Evolutionary conservation across 2,329 filamentous ascomycete genomes (phyloP).

Genomic region (Rhinocladiella similis): DNA sequence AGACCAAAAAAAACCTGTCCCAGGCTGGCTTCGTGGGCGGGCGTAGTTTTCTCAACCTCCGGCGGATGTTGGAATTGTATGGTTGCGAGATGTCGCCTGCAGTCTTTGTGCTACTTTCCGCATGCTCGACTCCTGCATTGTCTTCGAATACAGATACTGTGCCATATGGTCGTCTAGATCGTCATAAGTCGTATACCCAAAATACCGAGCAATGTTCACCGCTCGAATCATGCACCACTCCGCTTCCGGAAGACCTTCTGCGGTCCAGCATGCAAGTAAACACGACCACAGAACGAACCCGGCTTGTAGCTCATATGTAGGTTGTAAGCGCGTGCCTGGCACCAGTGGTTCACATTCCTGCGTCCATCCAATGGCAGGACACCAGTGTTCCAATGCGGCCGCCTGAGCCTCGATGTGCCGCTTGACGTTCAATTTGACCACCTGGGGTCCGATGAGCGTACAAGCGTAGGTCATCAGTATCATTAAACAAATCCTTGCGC

Average conservation of each 20-base stretch:
- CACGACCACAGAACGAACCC: constrained; percentile 18
- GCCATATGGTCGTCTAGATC: constrained; percentile 24
- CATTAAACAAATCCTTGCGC: constrained; percentile 16
- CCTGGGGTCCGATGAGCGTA: constrained; percentile 24
- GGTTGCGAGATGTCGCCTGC: not conserved
- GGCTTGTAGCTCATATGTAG: constrained; percentile 14
- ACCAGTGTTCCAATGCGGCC: constrained; percentile 20
- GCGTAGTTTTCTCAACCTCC: too few relatives aligned
- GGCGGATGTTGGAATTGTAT: not conserved
- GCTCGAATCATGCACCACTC: constrained; percentile 22
- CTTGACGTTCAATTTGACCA: constrained; percentile 16
- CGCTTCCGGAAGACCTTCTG: constrained; percentile 13
- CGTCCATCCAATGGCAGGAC: constrained; percentile 19
- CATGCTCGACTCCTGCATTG: constrained; percentile 19
- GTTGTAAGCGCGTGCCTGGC: constrained; percentile 4
- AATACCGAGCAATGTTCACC: constrained; percentile 18
- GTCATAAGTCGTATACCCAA: constrained; percentile 20
- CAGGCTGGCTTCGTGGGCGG: too few relatives aligned
- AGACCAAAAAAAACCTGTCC: too few relatives aligned
- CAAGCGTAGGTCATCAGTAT: constrained; percentile 26
- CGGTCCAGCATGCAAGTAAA: constrained; percentile 18
- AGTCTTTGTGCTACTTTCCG: constrained; percentile 11
- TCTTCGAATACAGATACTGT: constrained; percentile 22
- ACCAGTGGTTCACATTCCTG: constrained; percentile 15
- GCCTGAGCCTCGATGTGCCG: constrained; percentile 8